phyloP scores from a whole-genome alignment of 192 early-diverging fungal genomes.

The Diversispora epigaea region DNA sequence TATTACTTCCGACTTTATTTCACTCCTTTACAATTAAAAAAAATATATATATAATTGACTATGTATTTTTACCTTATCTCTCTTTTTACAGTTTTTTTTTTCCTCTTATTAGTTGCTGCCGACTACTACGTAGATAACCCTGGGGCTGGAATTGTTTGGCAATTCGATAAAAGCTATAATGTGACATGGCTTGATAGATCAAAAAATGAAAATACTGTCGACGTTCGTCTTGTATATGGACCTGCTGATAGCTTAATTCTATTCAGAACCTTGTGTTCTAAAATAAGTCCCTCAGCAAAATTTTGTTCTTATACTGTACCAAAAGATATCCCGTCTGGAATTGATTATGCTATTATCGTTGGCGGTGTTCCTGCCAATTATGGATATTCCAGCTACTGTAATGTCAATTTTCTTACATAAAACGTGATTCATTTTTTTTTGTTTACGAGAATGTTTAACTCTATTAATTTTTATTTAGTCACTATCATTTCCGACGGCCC shows the following conservation, averaged over 20 bases:
- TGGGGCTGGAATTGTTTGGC: too few species aligned
- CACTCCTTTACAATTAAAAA: too few species aligned
- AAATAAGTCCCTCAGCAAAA: not conserved
- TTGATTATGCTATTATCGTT: conserved; percentile 11
- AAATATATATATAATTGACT: too few species aligned
- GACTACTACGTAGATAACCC: too few species aligned
- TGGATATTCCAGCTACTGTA: conserved; percentile 25
- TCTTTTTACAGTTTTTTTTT: too few species aligned
- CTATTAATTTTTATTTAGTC: conserved; percentile 3
- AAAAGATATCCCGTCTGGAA: not conserved
- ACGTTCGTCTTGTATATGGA: not conserved
- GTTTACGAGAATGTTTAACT: not conserved
- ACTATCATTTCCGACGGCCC: not conserved
- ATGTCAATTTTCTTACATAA: not conserved
- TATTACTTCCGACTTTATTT: too few species aligned
- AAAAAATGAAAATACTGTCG: too few species aligned
- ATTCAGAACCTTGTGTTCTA: not conserved
- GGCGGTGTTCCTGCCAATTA: not conserved
- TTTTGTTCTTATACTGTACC: not conserved
- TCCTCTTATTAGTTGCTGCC: too few species aligned
- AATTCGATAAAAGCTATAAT: too few species aligned
- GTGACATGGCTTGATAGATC: too few species aligned
- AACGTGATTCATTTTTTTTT: too few species aligned
- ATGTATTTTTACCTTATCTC: too few species aligned
- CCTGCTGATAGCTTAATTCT: not conserved